Base-by-base conservation (phyloP, 331 rosid genomes). In the Quercus tomentella region DNA sequence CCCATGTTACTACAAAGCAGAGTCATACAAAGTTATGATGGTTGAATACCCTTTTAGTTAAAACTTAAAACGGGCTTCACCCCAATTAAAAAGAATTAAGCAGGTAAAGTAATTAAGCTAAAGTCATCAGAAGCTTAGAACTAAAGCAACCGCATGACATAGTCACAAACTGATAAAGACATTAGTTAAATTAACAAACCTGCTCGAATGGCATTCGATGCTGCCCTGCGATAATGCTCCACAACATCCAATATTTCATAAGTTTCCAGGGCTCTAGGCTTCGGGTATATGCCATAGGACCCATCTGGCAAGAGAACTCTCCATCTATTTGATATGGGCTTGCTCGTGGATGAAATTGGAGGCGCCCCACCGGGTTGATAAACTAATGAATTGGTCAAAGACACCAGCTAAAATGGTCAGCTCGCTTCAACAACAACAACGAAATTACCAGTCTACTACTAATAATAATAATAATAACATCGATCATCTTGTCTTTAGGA, bases 201-300 rank as follows among this genome's bases (percentile, higher is more conserved):
- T 56, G 97, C 99, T 52, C 91, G 91, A 81, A 95, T 91, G 66
- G 98, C 99, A 63, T 95, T 95, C 61, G 87, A 77, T 58, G 99
- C 99, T 21, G 99, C 90, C 45, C 71, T 90, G 30, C 96, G 88
- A 73, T 93, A 93, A 49, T 91, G 88, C 80, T 90, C 90, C 54
- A 96, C 94, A 11, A 91, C 87, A 76, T 85, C 85, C 25, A 77
- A 81, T 23, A 96, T 90, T 82, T 87, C 97, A 61, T 78, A 78
- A 55, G 79, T 21, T 76, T 79, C 56, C 10, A 96, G 78, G 54
- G 89, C 67, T 15, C 87, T 88, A 71, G 99, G 97, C 80, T 75
- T 76, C 0, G 98, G 93, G 52, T 95, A 93, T 9, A 15, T 41
- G n/a, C 89, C 97, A 62, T 87, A 84, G 45, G 98, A 95, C 30